Evolutionary conservation across 176 grass and related monocot genomes (phyloP).

Genomic region (Avena insularis): DNA sequence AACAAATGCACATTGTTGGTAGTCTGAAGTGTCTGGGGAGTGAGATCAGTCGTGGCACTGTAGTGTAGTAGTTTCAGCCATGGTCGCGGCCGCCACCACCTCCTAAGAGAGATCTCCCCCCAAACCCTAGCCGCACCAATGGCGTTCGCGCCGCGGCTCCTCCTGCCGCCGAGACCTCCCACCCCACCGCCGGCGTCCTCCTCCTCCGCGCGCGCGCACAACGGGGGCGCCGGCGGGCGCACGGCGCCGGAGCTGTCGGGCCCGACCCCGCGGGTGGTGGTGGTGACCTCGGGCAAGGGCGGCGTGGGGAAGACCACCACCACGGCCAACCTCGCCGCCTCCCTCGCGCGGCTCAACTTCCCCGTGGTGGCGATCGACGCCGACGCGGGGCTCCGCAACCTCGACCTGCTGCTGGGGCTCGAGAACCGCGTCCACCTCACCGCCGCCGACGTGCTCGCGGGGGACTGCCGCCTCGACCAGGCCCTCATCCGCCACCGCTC

Average conservation of each 20-base stretch:
- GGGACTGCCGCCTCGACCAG: conserved; percentile 97
- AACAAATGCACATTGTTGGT: background rate
- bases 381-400: conserved; percentile 88
- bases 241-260: conserved; percentile 72
- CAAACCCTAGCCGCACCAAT: conserved; percentile 42
- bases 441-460: conserved; percentile 87
- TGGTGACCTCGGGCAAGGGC: conserved; percentile 93
- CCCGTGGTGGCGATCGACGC: conserved; percentile 78
- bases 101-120: conserved; percentile 5
- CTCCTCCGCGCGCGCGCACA: conserved; percentile 32
- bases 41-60: background rate
- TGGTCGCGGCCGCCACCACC: conserved; percentile 22
- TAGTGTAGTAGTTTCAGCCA: conserved; percentile 6
- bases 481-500: conserved; percentile 86
- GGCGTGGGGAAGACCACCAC: conserved; percentile 97
- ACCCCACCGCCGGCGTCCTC: background rate
- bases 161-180: background rate
- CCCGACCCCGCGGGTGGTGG: conserved; percentile 78
- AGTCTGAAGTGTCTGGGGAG: background rate
- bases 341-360: conserved; percentile 84
- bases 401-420: conserved; percentile 90
- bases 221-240: conserved; percentile 28
- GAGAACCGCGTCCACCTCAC: conserved; percentile 95
- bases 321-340: conserved; percentile 83
- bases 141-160: conserved; percentile 44